Base-by-base conservation (phyloP, 2,329 filamentous ascomycete genomes). In the Berkeleyomyces rouxiae region DNA sequence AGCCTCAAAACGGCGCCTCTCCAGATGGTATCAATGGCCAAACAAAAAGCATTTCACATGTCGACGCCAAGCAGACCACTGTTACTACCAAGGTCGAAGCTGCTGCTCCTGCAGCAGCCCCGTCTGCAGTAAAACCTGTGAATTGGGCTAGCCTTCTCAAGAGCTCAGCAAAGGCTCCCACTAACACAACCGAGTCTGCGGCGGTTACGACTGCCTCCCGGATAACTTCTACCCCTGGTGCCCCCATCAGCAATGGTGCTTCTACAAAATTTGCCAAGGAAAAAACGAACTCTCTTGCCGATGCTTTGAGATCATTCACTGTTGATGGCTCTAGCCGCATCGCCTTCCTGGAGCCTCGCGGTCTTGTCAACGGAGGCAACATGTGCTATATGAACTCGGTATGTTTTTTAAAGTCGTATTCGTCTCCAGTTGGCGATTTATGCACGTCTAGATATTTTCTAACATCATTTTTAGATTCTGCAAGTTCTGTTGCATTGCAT, bases 321-420 rank as follows among this genome's bases (percentile, higher is more conserved):
- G 83, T 90, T 33, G 80, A 82, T 63, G 77, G 78, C 44, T 79
- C 79, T 44, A 76, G 81, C 40, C 88, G 86, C 69, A 77, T 92
- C 67, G 79, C 87, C 16, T 96, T 96, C 70, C 79, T 99, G 59
- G 90, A 97, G 74, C 93, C 93, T 59, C 83, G 92, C 67, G 93
- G 93, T 58, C 81, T 99, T 70, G 88, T 96, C 68, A 99, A 99
- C 74, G 95, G 92, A 47, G 93, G 93, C 59, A 97, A 99, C 71
- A 95, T 97, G 88, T 99, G 93, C 75, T 99, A 99, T 75, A 97
- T 99, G 93, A 99, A 97, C 77, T 96, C 93, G 66, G 92, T 96
- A 79, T 76, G 88, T 76, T 11, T 51, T n/a, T 13, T 39, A 33
- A 9, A 3, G 16, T 47, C 1, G 6, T 33, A 7, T 9, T 3